Conservation (phyloP, 345 rosid genomes). For the Dipteronia sinensis region DNA sequence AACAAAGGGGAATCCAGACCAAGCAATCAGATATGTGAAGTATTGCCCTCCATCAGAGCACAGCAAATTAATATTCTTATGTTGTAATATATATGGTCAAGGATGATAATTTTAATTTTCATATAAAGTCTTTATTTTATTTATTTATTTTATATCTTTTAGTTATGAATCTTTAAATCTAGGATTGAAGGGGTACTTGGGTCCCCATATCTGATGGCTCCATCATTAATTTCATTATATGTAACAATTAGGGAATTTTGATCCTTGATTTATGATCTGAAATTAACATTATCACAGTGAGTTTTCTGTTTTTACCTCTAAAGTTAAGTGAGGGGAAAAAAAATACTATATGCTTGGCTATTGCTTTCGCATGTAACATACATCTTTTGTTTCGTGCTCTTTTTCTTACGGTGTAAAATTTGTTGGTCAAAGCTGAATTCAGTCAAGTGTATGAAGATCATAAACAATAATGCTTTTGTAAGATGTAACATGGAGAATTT, state of each 20-base stretch:
- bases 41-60: background rate
- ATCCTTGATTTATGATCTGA: background rate
- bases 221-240: background rate
- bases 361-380: background rate
- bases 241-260: background rate
- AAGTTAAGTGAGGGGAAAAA: background rate
- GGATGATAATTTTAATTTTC: too few relatives aligned
- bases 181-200: background rate
- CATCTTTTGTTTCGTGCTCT: too few relatives aligned
- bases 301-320: background rate
- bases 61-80: background rate
- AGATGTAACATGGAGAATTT: constrained; percentile 8
- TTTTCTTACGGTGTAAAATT: too few relatives aligned
- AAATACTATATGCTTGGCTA: constrained; percentile 6
- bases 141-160: background rate
- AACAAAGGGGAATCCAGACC: background rate
- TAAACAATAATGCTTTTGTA: background rate
- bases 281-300: background rate
- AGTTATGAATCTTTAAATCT: background rate
- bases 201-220: background rate
- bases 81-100: too few relatives aligned
- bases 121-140: too few relatives aligned
- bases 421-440: too few relatives aligned
- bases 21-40: background rate
- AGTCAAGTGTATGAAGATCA: background rate